Percentiles rank a stretch among this genome's conserved stretches.
phyloP scores from a whole-genome alignment of 1,284 basidiomycete species.

The Ganoderma resinaceum region DNA sequence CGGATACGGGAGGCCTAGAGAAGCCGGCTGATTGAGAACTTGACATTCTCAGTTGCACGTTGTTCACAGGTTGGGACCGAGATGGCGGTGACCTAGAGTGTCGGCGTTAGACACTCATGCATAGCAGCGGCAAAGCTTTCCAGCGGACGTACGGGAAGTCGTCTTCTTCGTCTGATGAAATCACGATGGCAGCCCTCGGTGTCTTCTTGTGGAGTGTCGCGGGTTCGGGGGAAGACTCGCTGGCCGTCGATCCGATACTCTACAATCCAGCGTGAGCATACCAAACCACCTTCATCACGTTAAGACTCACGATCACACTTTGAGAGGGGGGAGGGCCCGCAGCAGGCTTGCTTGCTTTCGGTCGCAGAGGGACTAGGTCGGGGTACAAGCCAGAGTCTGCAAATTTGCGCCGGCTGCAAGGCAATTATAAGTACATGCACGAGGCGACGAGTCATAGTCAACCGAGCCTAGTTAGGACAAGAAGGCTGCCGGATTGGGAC shows the following conservation, averaged over 20 bases:
- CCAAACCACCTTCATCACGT: not conserved
- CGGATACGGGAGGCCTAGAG: conserved; percentile 22
- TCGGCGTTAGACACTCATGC: not conserved
- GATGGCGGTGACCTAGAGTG: conserved; percentile 19
- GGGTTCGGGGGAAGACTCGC: conserved; percentile 8
- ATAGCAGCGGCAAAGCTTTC: not conserved
- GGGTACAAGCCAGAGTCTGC: conserved; percentile 32
- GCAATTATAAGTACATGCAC: not conserved
- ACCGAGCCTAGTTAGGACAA: not conserved
- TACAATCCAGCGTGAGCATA: not conserved
- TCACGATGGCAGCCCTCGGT: conserved; percentile 26
- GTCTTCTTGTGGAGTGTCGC: not conserved
- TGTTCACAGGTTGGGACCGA: conserved; percentile 25
- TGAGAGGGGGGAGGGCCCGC: conserved; percentile 3
- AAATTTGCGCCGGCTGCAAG: conserved; percentile 32
- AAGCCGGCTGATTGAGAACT: conserved; percentile 14
- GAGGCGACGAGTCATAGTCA: not conserved
- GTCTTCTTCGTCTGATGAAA: conserved; percentile 38
- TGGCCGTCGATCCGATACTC: conserved; percentile 22
- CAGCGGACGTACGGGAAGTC: conserved; percentile 23
- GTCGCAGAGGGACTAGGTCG: conserved; percentile 23
- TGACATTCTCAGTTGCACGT: conserved; percentile 2
- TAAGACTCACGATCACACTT: conserved; percentile 21
- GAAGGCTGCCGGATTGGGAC: not conserved
- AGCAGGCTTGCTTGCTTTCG: not conserved